A percentile compares a stretch with the other conserved stretches of the same genome.
Conservation (phyloP, 192 early-diverging fungal genomes). For the Coemansia sp. region DNA sequence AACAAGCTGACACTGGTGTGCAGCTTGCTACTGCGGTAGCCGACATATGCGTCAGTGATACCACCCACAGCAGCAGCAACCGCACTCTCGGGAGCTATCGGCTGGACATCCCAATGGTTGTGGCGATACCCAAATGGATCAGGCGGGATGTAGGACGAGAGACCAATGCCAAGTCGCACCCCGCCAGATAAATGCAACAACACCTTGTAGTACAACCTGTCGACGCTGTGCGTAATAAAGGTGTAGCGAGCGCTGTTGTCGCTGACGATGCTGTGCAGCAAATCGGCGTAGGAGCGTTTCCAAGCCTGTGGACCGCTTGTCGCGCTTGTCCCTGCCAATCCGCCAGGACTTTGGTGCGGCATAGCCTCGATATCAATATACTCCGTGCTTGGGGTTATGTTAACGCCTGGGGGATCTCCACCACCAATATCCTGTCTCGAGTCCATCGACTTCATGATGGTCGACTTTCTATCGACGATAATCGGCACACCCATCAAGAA, state of each 20-base stretch:
- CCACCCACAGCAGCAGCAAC: constrained; percentile 12
- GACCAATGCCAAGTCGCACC: constrained; percentile 52
- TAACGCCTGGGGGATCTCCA: neutral
- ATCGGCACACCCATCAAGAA: constrained; percentile 55
- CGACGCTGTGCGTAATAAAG: constrained; percentile 39
- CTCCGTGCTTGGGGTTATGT: constrained; percentile 5
- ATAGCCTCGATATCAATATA: constrained; percentile 8
- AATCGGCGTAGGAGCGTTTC: constrained; percentile 26
- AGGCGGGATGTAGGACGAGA: constrained; percentile 48
- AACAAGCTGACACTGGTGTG: constrained; percentile 47
- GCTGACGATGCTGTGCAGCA: constrained; percentile 32
- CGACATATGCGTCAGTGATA: constrained; percentile 41
- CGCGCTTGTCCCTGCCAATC: neutral
- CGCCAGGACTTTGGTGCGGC: neutral
- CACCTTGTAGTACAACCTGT: constrained; percentile 46
- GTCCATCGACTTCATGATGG: constrained; percentile 32
- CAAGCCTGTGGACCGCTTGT: constrained; percentile 16
- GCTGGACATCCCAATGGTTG: constrained; percentile 55
- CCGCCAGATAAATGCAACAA: constrained; percentile 48
- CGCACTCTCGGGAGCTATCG: constrained; percentile 46
- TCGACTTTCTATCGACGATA: constrained; percentile 40
- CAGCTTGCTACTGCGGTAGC: constrained; percentile 45
- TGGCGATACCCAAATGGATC: constrained; percentile 30
- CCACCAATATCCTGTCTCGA: constrained; percentile 5
- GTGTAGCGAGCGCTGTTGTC: constrained; percentile 42